Base-by-base conservation (phyloP, 2,329 filamentous ascomycete species). In the Penicillium brasilianum region DNA sequence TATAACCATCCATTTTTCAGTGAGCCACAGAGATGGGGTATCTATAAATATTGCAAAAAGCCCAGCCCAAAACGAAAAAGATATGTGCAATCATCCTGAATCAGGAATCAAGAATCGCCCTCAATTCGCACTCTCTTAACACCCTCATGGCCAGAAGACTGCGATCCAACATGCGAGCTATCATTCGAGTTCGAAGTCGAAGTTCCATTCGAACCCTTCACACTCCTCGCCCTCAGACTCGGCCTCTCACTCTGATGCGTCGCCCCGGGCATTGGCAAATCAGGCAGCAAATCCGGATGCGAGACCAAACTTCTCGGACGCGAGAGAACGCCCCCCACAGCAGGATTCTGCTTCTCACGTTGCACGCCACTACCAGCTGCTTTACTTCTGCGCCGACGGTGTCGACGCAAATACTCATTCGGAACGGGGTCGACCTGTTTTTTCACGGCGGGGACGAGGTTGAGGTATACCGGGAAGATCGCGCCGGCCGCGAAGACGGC, bases 401-500 rank as follows among this genome's bases (percentile, higher is more conserved):
- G 69, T 9, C 70, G 71, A 13, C 74, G 73, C 3, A 76, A 68
- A 34, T 74, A 71, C 61, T 77, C 76, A 32, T 77, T 73, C 5
- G 76, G 73, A 3, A 81, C 73, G 0, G 83, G 83, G 60, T 85
- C 84, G 6, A 85, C 82, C 52, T 87, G 79, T 53, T 75, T 75
- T 63, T 80, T 78, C 22, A 82, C 82, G 1, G 77, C 75, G 0
- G 80, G 79, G 20, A 82, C 72, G 1, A 79, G 39, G 59, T 84
- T 85, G 57, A 87, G 76, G 69, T 84, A 85, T 4, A 87, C 48
- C 0, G 85, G 83, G 66, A 86, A 84, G 5, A 87, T 64, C 6
- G 78, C 73, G 0, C 84, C 85, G 7, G 77, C 80, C 0, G 78
- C 78, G 59, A 83, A 87, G 0, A 81, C 76, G 0, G 84, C 84